Evolutionary conservation across 2,329 filamentous ascomycete genomes (phyloP), one percentile per base, ranked within the genome.

Genomic region (Colletotrichum camelliae): DNA sequence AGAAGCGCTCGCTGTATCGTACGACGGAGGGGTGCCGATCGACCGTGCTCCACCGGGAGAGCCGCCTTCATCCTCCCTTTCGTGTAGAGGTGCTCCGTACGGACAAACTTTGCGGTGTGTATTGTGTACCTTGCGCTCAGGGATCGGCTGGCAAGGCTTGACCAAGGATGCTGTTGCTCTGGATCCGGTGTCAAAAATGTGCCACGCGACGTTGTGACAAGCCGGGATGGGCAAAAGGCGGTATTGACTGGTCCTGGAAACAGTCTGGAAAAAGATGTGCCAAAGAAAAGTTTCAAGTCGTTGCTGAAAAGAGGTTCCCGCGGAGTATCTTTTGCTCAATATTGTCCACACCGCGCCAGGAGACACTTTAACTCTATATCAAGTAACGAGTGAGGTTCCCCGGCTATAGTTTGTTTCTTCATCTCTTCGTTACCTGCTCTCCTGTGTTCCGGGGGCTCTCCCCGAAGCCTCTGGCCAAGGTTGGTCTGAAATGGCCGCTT

Each of bases 21-120:
- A 72, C 57, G 69, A 75, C 39, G 68, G 73, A 72, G 69, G 62
- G 39, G 69, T 75, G 73, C 73, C 73, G 69, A 72, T 68, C 73
- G 62, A 18, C 69, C 33, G 35, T 57, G 57, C 52, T 61, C 64
- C 62, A 61, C 69, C 70, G 31, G 29, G 73, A 75, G 52, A 48
- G 64, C 27, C 43, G 64, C 27, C 24, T 27, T 39, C 35, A 21
- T 64, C 55, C 27, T 43, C 37, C 31, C 10, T 6, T 58, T 13
- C 43, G 57, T 57, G 48, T 48, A 55, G 21, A 24, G 18, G 21
- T 24, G 21, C 21, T 29, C 55, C 16, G 55, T 58, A 58, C 4
- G 29, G 16, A 24, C 55, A n/a, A 31, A 31, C 52, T 52, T 68
- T 65, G 55, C 55, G 52, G 61, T 67, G 72, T 37, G 69, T 55